phyloP scores from a whole-genome alignment of 495 filamentous ascomycete species.

The Paragyromitra xinjiangensis region DNA sequence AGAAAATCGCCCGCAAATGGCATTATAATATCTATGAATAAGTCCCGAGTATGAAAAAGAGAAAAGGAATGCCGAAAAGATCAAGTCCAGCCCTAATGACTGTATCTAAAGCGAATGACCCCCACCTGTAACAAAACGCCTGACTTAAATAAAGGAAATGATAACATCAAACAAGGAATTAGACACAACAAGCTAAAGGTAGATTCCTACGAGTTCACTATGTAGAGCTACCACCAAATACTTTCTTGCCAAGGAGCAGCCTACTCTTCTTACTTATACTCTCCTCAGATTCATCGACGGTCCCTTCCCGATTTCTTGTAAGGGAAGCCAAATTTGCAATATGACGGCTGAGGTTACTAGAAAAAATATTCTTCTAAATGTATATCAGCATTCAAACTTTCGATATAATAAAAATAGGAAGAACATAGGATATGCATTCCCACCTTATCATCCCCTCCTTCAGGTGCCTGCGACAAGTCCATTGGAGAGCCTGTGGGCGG shows the following conservation, averaged over 20 bases:
- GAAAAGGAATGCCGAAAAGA: constrained; percentile 18
- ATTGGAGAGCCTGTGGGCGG: constrained; percentile 34
- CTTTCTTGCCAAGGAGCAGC: constrained; percentile 62
- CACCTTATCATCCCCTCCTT: constrained; percentile 46
- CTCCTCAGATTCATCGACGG: constrained; percentile 58
- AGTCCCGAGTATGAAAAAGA: constrained; percentile 5
- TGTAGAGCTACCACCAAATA: constrained; percentile 53
- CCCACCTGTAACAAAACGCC: constrained; percentile 23
- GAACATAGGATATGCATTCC: background rate
- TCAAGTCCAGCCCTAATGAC: constrained; percentile 10
- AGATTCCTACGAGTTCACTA: constrained; percentile 6
- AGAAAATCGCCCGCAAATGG: background rate
- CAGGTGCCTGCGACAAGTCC: constrained; percentile 24
- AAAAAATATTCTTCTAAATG: constrained; percentile 41
- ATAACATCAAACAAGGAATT: background rate
- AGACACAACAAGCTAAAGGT: constrained; percentile 3
- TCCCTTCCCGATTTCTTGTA: constrained; percentile 52
- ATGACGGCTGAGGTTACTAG: constrained; percentile 55
- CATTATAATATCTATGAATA: background rate
- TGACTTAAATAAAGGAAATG: constrained; percentile 12
- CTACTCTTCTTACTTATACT: constrained; percentile 60
- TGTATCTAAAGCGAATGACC: constrained; percentile 26
- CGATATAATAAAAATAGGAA: background rate
- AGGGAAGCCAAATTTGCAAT: constrained; percentile 48
- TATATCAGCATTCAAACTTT: constrained; percentile 9